phyloP scores from a whole-genome alignment of 1,284 basidiomycete genomes.

The Cryptococcus sp. region DNA sequence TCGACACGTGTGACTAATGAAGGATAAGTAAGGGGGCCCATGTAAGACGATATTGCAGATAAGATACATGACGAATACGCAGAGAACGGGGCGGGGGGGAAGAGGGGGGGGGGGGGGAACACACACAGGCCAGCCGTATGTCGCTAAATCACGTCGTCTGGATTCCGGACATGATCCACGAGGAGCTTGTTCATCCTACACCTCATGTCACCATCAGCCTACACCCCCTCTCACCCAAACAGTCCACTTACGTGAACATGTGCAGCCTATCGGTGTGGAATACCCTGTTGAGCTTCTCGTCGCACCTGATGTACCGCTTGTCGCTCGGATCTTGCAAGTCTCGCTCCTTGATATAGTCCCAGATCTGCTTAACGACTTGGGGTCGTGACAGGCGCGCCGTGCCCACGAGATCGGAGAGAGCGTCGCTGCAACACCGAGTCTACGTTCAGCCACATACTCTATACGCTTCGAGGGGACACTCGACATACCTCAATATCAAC shows the following conservation, averaged over 20 bases:
- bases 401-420: slow-evolving; percentile 36
- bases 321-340: slow-evolving; percentile 54
- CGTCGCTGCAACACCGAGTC: slow-evolving; percentile 24
- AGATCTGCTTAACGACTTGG: slow-evolving; percentile 55
- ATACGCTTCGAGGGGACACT: too few relatives aligned
- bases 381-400: slow-evolving; percentile 49
- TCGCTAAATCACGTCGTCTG: slow-evolving; percentile 33
- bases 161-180: slow-evolving; percentile 38
- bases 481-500: slow-evolving; percentile 44
- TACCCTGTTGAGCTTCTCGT: slow-evolving; percentile 49
- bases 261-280: slow-evolving; percentile 53
- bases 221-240: neutral
- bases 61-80: too few relatives aligned
- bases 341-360: slow-evolving; percentile 55
- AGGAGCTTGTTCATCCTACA: slow-evolving; percentile 50
- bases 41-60: too few relatives aligned
- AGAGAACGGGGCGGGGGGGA: too few relatives aligned
- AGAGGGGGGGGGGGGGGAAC: too few relatives aligned
- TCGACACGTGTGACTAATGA: too few relatives aligned
- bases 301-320: slow-evolving; percentile 54
- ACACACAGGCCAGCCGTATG: neutral
- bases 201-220: too few relatives aligned
- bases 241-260: slow-evolving; percentile 48
- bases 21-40: too few relatives aligned
- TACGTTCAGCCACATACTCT: too few relatives aligned